Conservation (phyloP, 345 rosid species). For the Trapa bicornis region DNA sequence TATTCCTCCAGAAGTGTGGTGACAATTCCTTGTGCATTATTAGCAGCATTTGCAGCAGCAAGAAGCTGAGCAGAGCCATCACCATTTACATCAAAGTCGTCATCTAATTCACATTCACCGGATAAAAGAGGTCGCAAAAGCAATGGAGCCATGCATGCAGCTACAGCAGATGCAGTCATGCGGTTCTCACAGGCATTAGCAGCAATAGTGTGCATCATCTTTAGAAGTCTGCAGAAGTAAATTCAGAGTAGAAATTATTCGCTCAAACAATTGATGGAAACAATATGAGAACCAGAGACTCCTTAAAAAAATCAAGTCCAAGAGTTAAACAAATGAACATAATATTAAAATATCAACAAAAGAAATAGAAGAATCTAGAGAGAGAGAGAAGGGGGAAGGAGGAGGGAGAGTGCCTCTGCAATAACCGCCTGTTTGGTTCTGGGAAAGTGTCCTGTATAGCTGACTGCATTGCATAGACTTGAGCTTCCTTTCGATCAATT, state of each 20-base stretch:
- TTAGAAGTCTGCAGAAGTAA: conserved; percentile 56
- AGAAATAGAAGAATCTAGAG: neutral
- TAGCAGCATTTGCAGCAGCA: conserved; percentile 99
- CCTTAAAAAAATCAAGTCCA: neutral
- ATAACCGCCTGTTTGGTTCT: conserved; percentile 87
- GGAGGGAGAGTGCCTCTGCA: conserved; percentile 50
- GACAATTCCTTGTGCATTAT: conserved; percentile 83
- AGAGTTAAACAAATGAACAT: neutral
- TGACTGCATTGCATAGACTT: conserved; percentile 67
- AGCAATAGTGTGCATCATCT: conserved; percentile 81
- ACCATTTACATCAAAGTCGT: conserved; percentile 68
- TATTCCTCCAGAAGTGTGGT: conserved; percentile 83
- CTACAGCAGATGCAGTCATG: conserved; percentile 93
- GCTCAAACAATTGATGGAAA: neutral
- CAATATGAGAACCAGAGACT: neutral
- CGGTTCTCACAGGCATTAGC: conserved; percentile 83
- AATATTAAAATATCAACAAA: neutral
- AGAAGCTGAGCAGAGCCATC: conserved; percentile 97
- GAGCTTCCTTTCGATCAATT: conserved; percentile 84
- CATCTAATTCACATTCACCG: conserved; percentile 93
- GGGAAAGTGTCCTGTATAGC: conserved; percentile 92
- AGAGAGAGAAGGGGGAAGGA: no score
- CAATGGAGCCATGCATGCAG: conserved; percentile 99
- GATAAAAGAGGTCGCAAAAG: conserved; percentile 88
- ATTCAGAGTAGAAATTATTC: conserved; percentile 10